Evolutionary conservation across 306 rosid genomes (phyloP).

Genomic region (Oemleria cerasiformis): DNA sequence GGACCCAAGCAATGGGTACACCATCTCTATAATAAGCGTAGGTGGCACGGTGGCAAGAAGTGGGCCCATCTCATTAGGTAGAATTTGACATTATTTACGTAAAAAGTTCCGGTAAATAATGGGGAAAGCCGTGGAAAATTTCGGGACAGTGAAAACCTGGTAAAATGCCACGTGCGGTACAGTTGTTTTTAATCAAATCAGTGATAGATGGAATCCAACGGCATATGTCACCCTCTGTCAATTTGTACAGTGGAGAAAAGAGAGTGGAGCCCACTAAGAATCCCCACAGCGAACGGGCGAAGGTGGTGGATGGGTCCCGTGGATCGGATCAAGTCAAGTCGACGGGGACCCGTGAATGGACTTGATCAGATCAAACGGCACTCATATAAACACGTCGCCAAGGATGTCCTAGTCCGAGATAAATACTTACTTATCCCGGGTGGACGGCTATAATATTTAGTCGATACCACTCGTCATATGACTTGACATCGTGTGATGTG

Average conservation of each 20-base stretch:
- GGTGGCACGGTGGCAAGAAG: slow-evolving; percentile 28
- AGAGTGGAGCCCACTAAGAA: background rate
- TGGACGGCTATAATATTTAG: no score
- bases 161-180: background rate
- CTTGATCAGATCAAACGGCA: background rate
- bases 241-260: background rate
- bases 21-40: slow-evolving; percentile 25
- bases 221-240: background rate
- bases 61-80: slow-evolving; percentile 31
- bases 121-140: background rate
- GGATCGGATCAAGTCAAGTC: background rate
- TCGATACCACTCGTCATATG: no score
- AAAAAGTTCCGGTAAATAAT: background rate
- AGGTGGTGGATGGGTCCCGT: background rate
- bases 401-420: background rate
- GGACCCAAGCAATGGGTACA: slow-evolving; percentile 30
- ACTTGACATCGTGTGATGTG: no score
- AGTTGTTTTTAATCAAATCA: background rate
- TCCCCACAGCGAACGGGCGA: background rate
- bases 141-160: background rate
- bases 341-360: background rate
- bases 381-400: background rate
- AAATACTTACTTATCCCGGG: no score
- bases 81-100: slow-evolving; percentile 13
- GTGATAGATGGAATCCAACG: background rate